phyloP scores from a whole-genome alignment of 1,284 basidiomycete species.

The Ceratobasidium sp. region DNA sequence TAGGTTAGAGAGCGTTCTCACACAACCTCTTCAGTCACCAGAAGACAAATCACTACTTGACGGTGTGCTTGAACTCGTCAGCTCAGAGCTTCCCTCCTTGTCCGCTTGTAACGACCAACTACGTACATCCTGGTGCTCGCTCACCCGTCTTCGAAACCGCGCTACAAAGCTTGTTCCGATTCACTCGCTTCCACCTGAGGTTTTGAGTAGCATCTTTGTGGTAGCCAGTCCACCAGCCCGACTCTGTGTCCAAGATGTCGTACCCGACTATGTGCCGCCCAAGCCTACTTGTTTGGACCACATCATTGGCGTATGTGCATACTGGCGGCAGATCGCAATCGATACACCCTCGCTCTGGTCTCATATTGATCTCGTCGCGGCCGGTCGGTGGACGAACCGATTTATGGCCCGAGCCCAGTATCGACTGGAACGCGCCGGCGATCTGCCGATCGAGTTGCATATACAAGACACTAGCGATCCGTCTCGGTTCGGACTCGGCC shows the following conservation, averaged over 20 bases:
- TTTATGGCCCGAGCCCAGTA: neutral
- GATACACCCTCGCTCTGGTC: slow-evolving; percentile 9
- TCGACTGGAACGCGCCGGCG: neutral
- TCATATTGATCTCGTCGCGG: slow-evolving; percentile 9
- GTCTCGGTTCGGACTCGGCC: neutral
- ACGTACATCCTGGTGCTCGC: neutral
- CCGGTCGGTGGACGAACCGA: neutral
- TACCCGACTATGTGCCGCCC: neutral
- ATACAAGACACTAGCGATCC: neutral
- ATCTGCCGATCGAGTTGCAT: neutral
- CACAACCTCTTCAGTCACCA: neutral
- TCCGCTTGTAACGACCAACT: neutral
- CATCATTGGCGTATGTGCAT: neutral
- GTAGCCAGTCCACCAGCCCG: neutral
- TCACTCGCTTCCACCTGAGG: neutral
- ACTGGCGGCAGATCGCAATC: slow-evolving; percentile 10
- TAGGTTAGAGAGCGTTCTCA: neutral
- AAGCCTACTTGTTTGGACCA: neutral
- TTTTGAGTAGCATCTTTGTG: neutral
- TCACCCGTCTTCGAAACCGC: slow-evolving; percentile 25
- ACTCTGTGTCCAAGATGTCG: neutral
- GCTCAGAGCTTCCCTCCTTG: neutral
- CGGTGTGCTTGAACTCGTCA: neutral
- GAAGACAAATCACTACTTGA: neutral
- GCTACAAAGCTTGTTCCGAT: slow-evolving; percentile 5